Base-by-base conservation (phyloP, 2,329 filamentous ascomycete species). In the Chaetoscypha palmicola region DNA sequence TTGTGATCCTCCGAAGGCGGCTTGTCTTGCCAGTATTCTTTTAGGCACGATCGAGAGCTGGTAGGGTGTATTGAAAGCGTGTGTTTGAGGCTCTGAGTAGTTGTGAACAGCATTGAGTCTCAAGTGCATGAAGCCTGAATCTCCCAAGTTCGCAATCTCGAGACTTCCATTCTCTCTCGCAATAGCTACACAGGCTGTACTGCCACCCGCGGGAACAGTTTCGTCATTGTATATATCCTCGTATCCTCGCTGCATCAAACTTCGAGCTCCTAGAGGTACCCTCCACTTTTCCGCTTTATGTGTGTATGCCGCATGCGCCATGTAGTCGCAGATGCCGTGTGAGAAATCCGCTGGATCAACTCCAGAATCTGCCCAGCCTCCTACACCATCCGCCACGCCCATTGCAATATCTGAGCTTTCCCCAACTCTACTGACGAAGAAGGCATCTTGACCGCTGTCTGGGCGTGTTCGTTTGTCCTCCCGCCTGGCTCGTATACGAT, bases 21-120 rank as follows among this genome's bases (percentile, higher is more conserved):
- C 79, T 57, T 89, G 83, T 57, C 92, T 86, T 17, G 80, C 77
- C 45, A 88, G 76, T 66, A 95, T 82, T 55, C 77, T 79, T 3
- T 83, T 77, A 1, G 92, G 91, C 5, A 96, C 82, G 41, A 95
- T 81, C 42, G 88, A 91, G 31, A 98, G 76, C 64, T 98, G 92
- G 61, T 86, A 98, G 0, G 92, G 92, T 0, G 92, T 97, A 66
- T 98, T 98, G 74, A 98, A 98, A 33, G 83, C 89, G 64, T 98
- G 92, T 1, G 89, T 96, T 66, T 98, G 92, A 19, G 88, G 84
- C 37, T 81, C 77, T 2, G 89, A 94, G 60, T 81, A 83, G 44
- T 83, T 77, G 63, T 92, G 83, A 23, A 98, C 86, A 11, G 85
- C 87, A 54, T 91, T 94, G 20, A 87, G 76, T 11, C 89, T 81